Conservation (phyloP, 495 filamentous ascomycete species). For the Aspergillus wentii region DNA sequence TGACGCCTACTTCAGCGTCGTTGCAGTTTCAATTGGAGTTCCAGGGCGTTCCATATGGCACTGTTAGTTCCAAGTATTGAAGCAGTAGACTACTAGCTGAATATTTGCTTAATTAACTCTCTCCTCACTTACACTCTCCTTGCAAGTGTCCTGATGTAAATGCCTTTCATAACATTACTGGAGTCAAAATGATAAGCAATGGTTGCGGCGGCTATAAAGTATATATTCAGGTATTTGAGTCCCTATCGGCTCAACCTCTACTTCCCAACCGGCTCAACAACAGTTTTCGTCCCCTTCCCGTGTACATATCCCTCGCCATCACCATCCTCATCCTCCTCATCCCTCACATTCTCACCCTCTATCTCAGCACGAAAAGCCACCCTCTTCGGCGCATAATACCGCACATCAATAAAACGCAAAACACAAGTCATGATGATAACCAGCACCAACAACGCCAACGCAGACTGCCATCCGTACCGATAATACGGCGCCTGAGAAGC, state of each 20-base stretch:
- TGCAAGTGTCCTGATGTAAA: too few species aligned
- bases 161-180: too few species aligned
- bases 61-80: slow-evolving; percentile 9
- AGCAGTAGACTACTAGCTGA: too few species aligned
- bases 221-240: neutral
- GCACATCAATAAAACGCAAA: slow-evolving; percentile 21
- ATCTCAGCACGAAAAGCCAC: slow-evolving; percentile 15
- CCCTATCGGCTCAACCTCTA: neutral
- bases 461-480: slow-evolving; percentile 26
- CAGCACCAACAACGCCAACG: slow-evolving; percentile 19
- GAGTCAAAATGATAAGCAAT: too few species aligned
- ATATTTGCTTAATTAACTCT: too few species aligned
- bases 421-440: slow-evolving; percentile 25
- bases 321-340: slow-evolving; percentile 5
- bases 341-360: slow-evolving; percentile 10
- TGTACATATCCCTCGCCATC: neutral
- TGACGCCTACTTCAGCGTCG: slow-evolving; percentile 21
- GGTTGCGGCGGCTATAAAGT: too few species aligned
- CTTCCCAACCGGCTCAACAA: neutral
- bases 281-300: neutral
- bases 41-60: slow-evolving; percentile 21
- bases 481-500: slow-evolving; percentile 26
- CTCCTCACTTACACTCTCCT: too few species aligned
- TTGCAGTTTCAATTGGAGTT: slow-evolving; percentile 24
- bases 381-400: slow-evolving; percentile 22